Evolutionary conservation across 345 rosid species (phyloP).

Genomic region (Arabidopsis suecica): DNA sequence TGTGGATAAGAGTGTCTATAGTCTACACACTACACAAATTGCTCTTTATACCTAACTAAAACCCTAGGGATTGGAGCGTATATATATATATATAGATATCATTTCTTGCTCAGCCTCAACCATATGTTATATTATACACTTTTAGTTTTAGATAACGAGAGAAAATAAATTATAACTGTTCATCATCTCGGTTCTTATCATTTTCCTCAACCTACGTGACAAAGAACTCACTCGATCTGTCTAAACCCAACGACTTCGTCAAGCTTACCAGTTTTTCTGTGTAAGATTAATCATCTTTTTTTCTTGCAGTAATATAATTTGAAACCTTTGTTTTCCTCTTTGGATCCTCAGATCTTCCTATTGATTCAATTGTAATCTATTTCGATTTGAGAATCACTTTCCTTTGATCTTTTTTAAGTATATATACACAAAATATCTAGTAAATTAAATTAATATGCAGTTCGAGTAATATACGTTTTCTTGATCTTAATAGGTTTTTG

Average conservation of each 20-base stretch:
- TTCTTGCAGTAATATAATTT: not conserved
- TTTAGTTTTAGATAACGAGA: not conserved
- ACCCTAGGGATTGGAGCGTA: conserved; percentile 33
- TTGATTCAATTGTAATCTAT: not conserved
- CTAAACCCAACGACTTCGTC: not conserved
- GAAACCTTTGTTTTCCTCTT: not conserved
- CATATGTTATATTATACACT: not conserved
- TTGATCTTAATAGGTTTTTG: conserved; percentile 10
- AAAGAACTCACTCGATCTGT: conserved; percentile 12
- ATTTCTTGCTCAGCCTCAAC: conserved; percentile 12
- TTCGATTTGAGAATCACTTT: not conserved
- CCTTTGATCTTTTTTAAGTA: not conserved
- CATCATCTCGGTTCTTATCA: conserved; percentile 9
- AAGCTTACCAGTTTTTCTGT: not conserved
- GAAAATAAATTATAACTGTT: not conserved
- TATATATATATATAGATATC: conserved; percentile 10
- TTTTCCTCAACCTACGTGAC: conserved; percentile 1
- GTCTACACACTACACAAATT: not conserved
- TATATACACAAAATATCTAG: not conserved
- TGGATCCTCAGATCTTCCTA: conserved; percentile 7
- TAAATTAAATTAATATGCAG: not conserved
- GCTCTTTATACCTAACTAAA: conserved; percentile 22
- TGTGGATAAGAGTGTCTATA: conserved; percentile 11
- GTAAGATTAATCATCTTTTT: not conserved
- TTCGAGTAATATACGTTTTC: not conserved